A percentile compares a stretch with the other conserved stretches of the same genome.
These are phyloP conservation scores for Fusarium udum DNA, from an alignment of 2,329 filamentous ascomycete genomes.

Conservation along the genomic window DNA sequence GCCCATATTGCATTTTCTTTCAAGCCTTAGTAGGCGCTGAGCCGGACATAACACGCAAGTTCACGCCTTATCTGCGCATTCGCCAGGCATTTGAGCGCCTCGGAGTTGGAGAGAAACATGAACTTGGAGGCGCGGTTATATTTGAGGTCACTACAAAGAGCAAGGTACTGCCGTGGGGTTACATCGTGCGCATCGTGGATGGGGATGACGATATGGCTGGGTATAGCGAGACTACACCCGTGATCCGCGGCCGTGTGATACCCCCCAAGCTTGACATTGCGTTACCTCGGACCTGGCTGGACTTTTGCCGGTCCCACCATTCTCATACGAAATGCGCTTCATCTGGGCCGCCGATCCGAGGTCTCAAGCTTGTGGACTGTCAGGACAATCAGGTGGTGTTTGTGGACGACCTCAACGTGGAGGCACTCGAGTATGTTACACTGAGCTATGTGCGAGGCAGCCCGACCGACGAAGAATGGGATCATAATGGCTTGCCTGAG, in stretches of 20 bases:
- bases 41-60: slow-evolving; percentile 46
- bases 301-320: slow-evolving; percentile 48
- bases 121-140: slow-evolving; percentile 48
- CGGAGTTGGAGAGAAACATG: slow-evolving; percentile 50
- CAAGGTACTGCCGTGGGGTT: slow-evolving; percentile 50
- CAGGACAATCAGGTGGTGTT: slow-evolving; percentile 43
- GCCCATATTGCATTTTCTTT: slow-evolving; percentile 53
- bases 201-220: slow-evolving; percentile 37
- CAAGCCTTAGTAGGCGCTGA: slow-evolving; percentile 47
- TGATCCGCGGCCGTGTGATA: slow-evolving; percentile 48
- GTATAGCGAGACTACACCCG: slow-evolving; percentile 33
- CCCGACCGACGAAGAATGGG: slow-evolving; percentile 28
- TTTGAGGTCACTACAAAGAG: slow-evolving; percentile 51
- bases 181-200: slow-evolving; percentile 46
- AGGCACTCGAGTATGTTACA: slow-evolving; percentile 45
- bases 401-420: slow-evolving; percentile 40
- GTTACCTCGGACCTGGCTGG: slow-evolving; percentile 48
- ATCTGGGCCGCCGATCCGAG: slow-evolving; percentile 33
- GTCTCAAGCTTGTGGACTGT: slow-evolving; percentile 49
- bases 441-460: slow-evolving; percentile 50
- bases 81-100: slow-evolving; percentile 51
- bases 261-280: slow-evolving; percentile 43
- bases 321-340: slow-evolving; percentile 35
- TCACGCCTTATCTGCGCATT: slow-evolving; percentile 52
- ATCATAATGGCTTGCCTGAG: slow-evolving; percentile 37